Base-by-base conservation (phyloP, 1,284 basidiomycete genomes). In the Ceratobasidium papillatum region DNA sequence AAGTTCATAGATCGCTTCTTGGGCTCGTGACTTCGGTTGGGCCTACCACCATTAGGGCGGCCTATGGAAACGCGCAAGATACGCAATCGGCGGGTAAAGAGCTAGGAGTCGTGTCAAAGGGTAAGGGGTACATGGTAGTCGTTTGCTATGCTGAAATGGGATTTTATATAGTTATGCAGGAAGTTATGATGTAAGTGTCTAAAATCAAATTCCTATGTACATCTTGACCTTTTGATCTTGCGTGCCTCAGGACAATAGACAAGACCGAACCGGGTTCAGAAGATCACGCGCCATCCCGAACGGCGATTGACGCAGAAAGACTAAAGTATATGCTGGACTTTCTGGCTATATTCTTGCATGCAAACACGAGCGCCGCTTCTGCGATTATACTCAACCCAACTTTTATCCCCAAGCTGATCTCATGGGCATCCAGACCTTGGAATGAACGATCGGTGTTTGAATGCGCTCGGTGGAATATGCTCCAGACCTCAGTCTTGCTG, bases 291-390 rank as follows among this genome's bases (percentile, higher is more conserved):
- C 9, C 17, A 32, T 22, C 34, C 36, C 8, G 34, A n/a, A 22
- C 7, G 8, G n/a, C 30, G 14, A 19, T 36, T 34, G 22, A 49
- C n/a, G 30, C 54, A 14, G 14, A 32, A n/a, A 56, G 32, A 59
- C 43, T 71, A 3, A 71, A 59, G 49, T 52, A 49, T 47, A 27
- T 71, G 41, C 38, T 71, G 38, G 68, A 71, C 38, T 32, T 59
- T 47, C 43, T 71, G 11, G 52, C 54, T 17, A 41, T 59, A 11
- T 59, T 71, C 2, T 32, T 71, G 41, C 52, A 59, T 41, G 36
- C 52, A 3, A 59, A 47, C 19, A 41, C 68, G 4, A 19, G 68
- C 27, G 38, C 27, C n/a, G 14, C 68, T 5, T 71, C 68, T 11
- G 41, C 54, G 11, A 43, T 71, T 8, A 47, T 47, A 8, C 14